phyloP scores from a whole-genome alignment of 371 early-diverging fungal species.

The Mucor saturninus region DNA sequence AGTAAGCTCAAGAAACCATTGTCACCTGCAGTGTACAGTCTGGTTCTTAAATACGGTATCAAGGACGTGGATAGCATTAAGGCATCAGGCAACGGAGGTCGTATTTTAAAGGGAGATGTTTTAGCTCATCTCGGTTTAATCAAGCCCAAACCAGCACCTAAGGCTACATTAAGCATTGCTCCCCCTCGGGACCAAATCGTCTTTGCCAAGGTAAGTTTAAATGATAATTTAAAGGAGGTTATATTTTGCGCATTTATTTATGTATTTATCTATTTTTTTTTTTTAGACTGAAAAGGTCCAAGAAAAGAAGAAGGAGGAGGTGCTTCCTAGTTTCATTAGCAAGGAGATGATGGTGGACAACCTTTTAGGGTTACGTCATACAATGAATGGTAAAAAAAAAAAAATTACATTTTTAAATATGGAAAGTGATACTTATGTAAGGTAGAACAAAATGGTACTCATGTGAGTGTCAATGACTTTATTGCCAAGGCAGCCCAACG shows the following conservation, averaged over 20 bases:
- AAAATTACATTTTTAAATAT: not conserved
- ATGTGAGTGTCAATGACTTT: slow-evolving; percentile 85
- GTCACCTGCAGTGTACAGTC: slow-evolving; percentile 74
- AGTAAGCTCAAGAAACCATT: slow-evolving; percentile 57
- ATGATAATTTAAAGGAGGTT: not conserved
- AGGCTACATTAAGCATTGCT: slow-evolving; percentile 39
- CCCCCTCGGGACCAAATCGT: slow-evolving; percentile 56
- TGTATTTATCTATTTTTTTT: not conserved
- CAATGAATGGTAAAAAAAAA: slow-evolving; percentile 65
- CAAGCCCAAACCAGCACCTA: slow-evolving; percentile 59
- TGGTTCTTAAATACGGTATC: slow-evolving; percentile 64
- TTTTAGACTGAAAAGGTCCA: slow-evolving; percentile 30
- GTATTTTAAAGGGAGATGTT: slow-evolving; percentile 92
- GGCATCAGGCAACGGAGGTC: slow-evolving; percentile 89
- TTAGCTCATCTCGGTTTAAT: slow-evolving; percentile 73
- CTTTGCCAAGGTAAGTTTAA: slow-evolving; percentile 42
- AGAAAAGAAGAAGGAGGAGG: slow-evolving; percentile 25
- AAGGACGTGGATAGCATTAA: slow-evolving; percentile 57
- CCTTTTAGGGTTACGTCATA: slow-evolving; percentile 66
- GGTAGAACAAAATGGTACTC: slow-evolving; percentile 58
- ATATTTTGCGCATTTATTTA: too few species aligned
- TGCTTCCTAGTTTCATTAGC: slow-evolving; percentile 63
- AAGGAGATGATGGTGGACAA: slow-evolving; percentile 71
- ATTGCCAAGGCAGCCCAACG: slow-evolving; percentile 83
- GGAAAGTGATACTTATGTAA: not conserved